phyloP scores from a whole-genome alignment of 495 filamentous ascomycete genomes.

The Chaetomium fimeti region DNA sequence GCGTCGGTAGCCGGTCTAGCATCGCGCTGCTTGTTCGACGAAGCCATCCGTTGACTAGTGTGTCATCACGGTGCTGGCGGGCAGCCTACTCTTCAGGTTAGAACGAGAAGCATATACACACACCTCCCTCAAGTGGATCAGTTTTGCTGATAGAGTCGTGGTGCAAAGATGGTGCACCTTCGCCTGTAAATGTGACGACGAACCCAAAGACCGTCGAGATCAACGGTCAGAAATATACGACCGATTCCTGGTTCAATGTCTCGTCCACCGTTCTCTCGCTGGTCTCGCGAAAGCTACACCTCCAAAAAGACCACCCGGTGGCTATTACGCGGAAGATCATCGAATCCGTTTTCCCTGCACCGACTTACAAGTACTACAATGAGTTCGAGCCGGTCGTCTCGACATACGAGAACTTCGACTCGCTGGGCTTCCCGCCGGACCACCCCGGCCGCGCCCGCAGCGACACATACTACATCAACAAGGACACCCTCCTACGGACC shows the following conservation, averaged over 20 bases:
- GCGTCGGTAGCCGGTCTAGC: slow-evolving; percentile 6
- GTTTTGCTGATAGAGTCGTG: slow-evolving; percentile 10
- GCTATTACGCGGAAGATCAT: slow-evolving; percentile 88
- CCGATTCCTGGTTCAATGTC: slow-evolving; percentile 84
- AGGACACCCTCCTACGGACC: slow-evolving; percentile 78
- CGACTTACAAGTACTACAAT: slow-evolving; percentile 73
- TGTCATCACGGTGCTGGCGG: slow-evolving; percentile 13
- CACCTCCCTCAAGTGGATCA: background rate
- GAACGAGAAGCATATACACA: slow-evolving; percentile 9
- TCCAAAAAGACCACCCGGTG: slow-evolving; percentile 85
- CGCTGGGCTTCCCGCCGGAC: slow-evolving; percentile 83
- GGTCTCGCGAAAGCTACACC: slow-evolving; percentile 72
- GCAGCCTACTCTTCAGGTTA: slow-evolving; percentile 31
- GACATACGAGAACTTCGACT: slow-evolving; percentile 89
- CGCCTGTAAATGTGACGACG: slow-evolving; percentile 2
- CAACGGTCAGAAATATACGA: slow-evolving; percentile 60
- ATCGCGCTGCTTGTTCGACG: slow-evolving; percentile 15
- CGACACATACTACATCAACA: slow-evolving; percentile 96
- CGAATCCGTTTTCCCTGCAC: slow-evolving; percentile 77
- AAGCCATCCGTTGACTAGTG: slow-evolving; percentile 7
- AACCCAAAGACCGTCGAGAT: slow-evolving; percentile 40
- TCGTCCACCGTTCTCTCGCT: slow-evolving; percentile 70
- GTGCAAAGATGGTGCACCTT: slow-evolving; percentile 9
- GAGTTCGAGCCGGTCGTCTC: slow-evolving; percentile 80
- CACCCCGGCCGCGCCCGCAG: slow-evolving; percentile 84